These are phyloP conservation scores for Violaceomyces palustris DNA, from an alignment of 1,284 basidiomycete species.

Conservation along the genomic window DNA sequence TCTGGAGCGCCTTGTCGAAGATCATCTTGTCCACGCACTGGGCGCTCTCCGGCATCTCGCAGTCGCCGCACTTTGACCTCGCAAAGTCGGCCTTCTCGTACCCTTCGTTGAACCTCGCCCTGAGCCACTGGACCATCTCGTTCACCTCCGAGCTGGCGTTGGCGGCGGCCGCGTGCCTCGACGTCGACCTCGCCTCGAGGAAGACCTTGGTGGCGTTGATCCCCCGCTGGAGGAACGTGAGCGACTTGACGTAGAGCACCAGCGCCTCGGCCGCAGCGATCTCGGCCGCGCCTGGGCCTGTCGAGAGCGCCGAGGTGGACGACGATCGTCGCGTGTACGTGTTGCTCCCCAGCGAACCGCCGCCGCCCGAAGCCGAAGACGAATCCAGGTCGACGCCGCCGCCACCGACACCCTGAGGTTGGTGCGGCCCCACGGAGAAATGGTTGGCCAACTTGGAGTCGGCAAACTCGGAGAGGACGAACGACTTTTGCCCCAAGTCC, in stretches of 20 bases:
- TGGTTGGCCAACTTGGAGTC: constrained; percentile 78
- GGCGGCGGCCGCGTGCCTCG: constrained; percentile 21
- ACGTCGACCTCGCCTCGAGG: constrained; percentile 47
- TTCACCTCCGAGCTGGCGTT: constrained; percentile 57
- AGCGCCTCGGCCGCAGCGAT: constrained; percentile 65
- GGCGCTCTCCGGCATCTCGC: constrained; percentile 55
- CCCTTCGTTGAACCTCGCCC: constrained; percentile 60
- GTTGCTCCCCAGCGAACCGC: constrained; percentile 5
- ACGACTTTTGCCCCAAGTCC: constrained; percentile 89
- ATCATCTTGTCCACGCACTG: constrained; percentile 58
- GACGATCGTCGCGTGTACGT: constrained; percentile 10
- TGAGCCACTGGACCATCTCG: constrained; percentile 61
- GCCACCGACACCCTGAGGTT: constrained; percentile 22
- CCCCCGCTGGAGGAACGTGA: constrained; percentile 86
- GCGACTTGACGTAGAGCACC: constrained; percentile 84
- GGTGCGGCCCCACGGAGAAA: constrained; percentile 58
- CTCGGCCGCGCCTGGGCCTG: constrained; percentile 39
- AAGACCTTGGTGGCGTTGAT: constrained; percentile 58
- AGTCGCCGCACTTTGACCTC: constrained; percentile 54
- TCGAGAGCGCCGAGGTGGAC: constrained; percentile 20
- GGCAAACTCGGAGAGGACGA: constrained; percentile 84
- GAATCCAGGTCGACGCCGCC: constrained; percentile 17
- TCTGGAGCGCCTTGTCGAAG: constrained; percentile 60
- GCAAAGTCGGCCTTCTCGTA: constrained; percentile 61
- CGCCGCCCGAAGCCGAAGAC: constrained; percentile 3